These are phyloP conservation scores for Logfia minima DNA, from an alignment of 129 eudicot genomes.

Conservation along the genomic window DNA sequence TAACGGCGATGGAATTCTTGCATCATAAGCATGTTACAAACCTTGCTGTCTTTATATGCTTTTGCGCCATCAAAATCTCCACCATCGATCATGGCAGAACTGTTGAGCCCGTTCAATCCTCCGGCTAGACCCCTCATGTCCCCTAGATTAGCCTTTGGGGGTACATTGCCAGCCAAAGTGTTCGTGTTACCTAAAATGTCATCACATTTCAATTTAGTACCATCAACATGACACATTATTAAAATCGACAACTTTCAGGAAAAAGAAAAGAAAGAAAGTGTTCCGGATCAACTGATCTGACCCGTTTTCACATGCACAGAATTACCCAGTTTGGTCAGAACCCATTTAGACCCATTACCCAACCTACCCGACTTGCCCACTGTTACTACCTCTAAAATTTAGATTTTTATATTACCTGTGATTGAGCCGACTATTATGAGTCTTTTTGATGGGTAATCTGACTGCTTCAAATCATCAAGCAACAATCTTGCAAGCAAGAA, in stretches of 20 bases:
- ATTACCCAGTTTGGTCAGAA: not conserved
- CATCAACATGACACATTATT: not conserved
- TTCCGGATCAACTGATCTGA: not conserved
- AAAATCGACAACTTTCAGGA: too few relatives aligned
- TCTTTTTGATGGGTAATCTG: conserved; percentile 86
- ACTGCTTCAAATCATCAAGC: conserved; percentile 68
- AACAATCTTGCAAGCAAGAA: conserved; percentile 70
- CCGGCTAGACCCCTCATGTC: conserved; percentile 80
- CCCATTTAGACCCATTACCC: not conserved
- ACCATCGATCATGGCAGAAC: conserved; percentile 91
- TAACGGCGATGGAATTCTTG: conserved; percentile 89
- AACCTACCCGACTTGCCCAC: not conserved
- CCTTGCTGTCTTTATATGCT: conserved; percentile 94
- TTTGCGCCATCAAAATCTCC: conserved; percentile 82
- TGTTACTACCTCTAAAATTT: not conserved
- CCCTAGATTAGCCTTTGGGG: conserved; percentile 87
- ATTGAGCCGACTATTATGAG: conserved; percentile 83
- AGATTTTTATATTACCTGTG: conserved; percentile 36
- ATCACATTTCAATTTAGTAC: conserved; percentile 11
- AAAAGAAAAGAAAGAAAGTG: not conserved
- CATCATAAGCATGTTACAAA: conserved; percentile 91
- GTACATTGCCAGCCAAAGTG: conserved; percentile 86
- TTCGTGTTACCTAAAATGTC: conserved; percentile 63
- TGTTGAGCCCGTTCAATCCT: conserved; percentile 70
- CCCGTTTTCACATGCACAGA: not conserved